phyloP scores from a whole-genome alignment of 2,329 filamentous ascomycete genomes.

The Helminthosporium solani region DNA sequence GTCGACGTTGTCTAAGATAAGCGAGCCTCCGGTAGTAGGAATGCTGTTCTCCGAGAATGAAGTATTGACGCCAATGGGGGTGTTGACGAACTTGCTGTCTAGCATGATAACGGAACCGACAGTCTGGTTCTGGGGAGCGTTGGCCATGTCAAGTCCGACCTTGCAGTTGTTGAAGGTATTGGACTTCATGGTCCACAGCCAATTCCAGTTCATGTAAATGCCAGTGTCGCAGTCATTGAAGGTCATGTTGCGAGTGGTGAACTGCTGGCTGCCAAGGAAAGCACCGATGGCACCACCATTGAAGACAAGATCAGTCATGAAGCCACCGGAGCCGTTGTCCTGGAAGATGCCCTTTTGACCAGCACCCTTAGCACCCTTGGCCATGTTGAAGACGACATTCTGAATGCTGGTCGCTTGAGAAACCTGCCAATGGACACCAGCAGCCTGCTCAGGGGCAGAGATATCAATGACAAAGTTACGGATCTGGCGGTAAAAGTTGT shows the following conservation, averaged over 20 bases:
- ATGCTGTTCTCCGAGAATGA: slow-evolving; percentile 70
- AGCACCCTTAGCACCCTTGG: slow-evolving; percentile 45
- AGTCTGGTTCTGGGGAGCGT: slow-evolving; percentile 63
- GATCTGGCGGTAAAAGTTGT: slow-evolving; percentile 58
- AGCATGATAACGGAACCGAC: slow-evolving; percentile 84
- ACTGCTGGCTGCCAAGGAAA: slow-evolving; percentile 66
- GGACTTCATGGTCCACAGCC: slow-evolving; percentile 52
- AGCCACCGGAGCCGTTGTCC: slow-evolving; percentile 62
- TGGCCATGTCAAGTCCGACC: slow-evolving; percentile 53
- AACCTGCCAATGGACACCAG: slow-evolving; percentile 67
- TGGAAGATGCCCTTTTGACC: slow-evolving; percentile 61
- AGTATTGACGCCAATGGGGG: slow-evolving; percentile 73
- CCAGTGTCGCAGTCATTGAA: slow-evolving; percentile 53
- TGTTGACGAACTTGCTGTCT: slow-evolving; percentile 77
- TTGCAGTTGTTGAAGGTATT: slow-evolving; percentile 50
- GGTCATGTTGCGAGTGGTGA: slow-evolving; percentile 53
- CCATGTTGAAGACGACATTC: slow-evolving; percentile 62
- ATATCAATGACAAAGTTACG: slow-evolving; percentile 57
- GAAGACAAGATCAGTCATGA: slow-evolving; percentile 61
- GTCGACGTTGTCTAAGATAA: slow-evolving; percentile 88
- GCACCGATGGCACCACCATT: slow-evolving; percentile 61
- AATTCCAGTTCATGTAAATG: slow-evolving; percentile 58
- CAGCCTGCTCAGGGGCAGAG: slow-evolving; percentile 39
- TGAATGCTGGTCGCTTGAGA: slow-evolving; percentile 65
- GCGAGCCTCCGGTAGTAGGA: slow-evolving; percentile 71